phyloP scores from a whole-genome alignment of 805 yeast species.

The Yarrowia phangngaensis region DNA sequence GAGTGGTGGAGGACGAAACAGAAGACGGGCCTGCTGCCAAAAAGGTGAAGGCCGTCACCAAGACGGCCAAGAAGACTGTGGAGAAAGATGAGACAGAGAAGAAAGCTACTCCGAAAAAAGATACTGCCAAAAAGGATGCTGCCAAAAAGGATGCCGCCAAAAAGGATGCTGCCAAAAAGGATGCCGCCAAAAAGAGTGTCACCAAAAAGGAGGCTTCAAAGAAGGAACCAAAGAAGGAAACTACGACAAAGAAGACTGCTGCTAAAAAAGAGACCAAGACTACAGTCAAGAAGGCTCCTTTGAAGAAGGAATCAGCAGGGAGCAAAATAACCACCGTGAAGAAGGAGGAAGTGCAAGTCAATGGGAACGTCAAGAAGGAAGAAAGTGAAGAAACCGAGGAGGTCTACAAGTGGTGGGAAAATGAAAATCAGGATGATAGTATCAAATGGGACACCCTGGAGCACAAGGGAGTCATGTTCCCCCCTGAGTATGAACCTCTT shows the following conservation, averaged over 20 bases:
- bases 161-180: slow-evolving; percentile 6
- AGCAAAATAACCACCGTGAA: slow-evolving; percentile 29
- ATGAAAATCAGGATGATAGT: slow-evolving; percentile 59
- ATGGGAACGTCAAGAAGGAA: slow-evolving; percentile 26
- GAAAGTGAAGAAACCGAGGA: slow-evolving; percentile 52
- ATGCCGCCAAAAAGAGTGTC: neutral
- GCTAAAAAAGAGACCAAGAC: slow-evolving; percentile 6
- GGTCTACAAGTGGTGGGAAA: slow-evolving; percentile 81
- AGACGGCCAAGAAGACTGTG: slow-evolving; percentile 18
- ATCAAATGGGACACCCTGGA: slow-evolving; percentile 82
- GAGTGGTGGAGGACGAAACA: neutral
- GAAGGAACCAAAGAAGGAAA: slow-evolving; percentile 10
- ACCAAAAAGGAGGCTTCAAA: slow-evolving; percentile 10
- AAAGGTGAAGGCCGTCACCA: slow-evolving; percentile 25
- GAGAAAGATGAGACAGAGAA: neutral
- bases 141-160: slow-evolving; percentile 27
- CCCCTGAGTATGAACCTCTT: slow-evolving; percentile 84
- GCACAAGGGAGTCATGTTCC: slow-evolving; percentile 89
- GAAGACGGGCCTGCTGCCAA: slow-evolving; percentile 15
- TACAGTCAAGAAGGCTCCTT: slow-evolving; percentile 17
- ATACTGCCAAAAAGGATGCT: slow-evolving; percentile 5
- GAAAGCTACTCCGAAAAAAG: neutral
- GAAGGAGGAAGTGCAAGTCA: slow-evolving; percentile 26
- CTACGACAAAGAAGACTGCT: neutral
- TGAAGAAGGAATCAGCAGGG: slow-evolving; percentile 30